phyloP scores from a whole-genome alignment of 202 grass and related monocot genomes.

The Panicum virgatum region DNA sequence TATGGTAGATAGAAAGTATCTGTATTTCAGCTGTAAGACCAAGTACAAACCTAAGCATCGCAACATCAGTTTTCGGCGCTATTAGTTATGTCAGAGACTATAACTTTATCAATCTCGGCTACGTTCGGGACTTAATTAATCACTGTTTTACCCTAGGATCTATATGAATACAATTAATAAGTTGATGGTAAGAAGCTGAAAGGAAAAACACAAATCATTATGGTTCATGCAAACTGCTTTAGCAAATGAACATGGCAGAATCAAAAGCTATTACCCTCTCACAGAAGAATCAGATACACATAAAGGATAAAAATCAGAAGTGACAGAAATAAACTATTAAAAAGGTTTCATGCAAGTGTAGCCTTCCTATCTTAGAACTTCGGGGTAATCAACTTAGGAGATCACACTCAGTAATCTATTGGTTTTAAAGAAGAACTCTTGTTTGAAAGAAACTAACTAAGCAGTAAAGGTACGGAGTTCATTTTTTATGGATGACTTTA shows the following conservation, averaged over 20 bases:
- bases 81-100: not conserved
- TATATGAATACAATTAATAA: not conserved
- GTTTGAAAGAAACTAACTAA: not conserved
- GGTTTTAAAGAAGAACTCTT: not conserved
- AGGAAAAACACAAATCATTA: not conserved
- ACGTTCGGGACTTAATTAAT: not conserved
- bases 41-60: slow-evolving; percentile 3
- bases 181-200: not conserved
- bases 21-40: not conserved
- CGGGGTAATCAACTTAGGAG: not conserved
- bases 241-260: slow-evolving; percentile 10
- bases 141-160: not conserved
- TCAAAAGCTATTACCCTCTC: not conserved
- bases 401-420: not conserved
- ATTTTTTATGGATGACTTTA: not conserved
- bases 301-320: not conserved
- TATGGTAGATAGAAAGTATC: not conserved
- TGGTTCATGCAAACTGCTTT: not conserved
- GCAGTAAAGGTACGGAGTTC: not conserved
- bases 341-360: not conserved
- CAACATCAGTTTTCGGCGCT: not conserved
- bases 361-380: not conserved
- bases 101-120: not conserved
- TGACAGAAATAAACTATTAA: not conserved
- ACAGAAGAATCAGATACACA: not conserved